phyloP scores from a whole-genome alignment of 371 early-diverging fungal species.

The Rhizomucor pusillus region DNA sequence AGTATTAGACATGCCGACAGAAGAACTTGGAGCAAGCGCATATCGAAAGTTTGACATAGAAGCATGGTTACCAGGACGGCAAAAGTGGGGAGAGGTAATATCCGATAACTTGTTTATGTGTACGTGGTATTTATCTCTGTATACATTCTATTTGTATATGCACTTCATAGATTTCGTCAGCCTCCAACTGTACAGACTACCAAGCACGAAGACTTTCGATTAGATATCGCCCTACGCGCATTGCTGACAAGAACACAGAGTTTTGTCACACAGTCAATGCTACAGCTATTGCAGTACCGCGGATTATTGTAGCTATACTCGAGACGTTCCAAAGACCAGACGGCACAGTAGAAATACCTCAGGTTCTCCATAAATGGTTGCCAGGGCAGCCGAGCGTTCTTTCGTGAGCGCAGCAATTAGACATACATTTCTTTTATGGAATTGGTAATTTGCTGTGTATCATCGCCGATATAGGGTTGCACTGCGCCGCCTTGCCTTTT shows the following conservation, averaged over 20 bases:
- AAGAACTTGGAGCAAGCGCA: slow-evolving; percentile 91
- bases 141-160: not conserved
- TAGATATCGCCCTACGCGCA: slow-evolving; percentile 43
- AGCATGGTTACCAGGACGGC: slow-evolving; percentile 93
- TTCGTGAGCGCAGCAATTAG: slow-evolving; percentile 5
- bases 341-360: slow-evolving; percentile 75
- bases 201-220: slow-evolving; percentile 77
- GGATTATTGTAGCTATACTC: slow-evolving; percentile 82
- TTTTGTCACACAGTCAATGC: slow-evolving; percentile 94
- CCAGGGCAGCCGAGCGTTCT: slow-evolving; percentile 27
- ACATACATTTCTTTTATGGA: slow-evolving; percentile 32
- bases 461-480: not conserved
- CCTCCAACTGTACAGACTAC: slow-evolving; percentile 88
- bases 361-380: slow-evolving; percentile 73
- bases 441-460: not conserved
- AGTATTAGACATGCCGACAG: slow-evolving; percentile 90
- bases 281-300: slow-evolving; percentile 91
- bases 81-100: slow-evolving; percentile 84
- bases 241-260: slow-evolving; percentile 36
- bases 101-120: not conserved
- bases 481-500: slow-evolving; percentile 17
- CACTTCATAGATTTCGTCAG: slow-evolving; percentile 73
- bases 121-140: not conserved
- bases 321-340: slow-evolving; percentile 79
- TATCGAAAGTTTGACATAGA: slow-evolving; percentile 93